phyloP scores from a whole-genome alignment of 2,329 filamentous ascomycete species.

The Whalleya microplaca region DNA sequence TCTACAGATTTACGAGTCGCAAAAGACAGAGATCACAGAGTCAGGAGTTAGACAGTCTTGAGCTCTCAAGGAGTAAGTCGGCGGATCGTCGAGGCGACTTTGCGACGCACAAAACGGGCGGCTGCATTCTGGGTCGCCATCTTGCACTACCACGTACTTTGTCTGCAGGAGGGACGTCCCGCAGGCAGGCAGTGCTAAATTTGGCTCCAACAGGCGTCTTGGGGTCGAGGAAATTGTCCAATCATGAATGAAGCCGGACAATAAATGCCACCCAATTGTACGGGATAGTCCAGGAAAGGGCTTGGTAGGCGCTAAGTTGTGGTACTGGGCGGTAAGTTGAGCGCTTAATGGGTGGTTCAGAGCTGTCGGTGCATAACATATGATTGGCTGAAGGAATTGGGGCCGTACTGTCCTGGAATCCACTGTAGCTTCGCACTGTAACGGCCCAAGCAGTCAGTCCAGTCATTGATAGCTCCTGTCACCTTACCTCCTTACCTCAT shows the following conservation, averaged over 20 bases:
- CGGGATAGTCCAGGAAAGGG: conserved; percentile 4
- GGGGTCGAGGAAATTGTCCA: conserved; percentile 20
- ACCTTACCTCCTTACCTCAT: no score
- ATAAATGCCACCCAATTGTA: conserved; percentile 7
- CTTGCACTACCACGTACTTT: conserved; percentile 9
- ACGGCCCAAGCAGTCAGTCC: no score
- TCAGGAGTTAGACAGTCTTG: background rate
- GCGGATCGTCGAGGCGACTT: background rate
- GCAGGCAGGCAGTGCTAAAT: conserved; percentile 17
- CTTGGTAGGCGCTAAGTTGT: conserved; percentile 13
- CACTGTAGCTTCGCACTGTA: no score
- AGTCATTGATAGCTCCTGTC: no score
- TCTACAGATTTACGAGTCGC: background rate
- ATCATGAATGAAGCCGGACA: conserved; percentile 17
- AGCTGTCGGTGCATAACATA: background rate
- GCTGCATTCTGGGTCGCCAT: conserved; percentile 21
- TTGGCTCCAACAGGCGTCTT: conserved; percentile 18
- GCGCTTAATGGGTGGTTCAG: conserved; percentile 15
- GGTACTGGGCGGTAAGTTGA: conserved; percentile 17
- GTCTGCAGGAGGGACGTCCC: conserved; percentile 10
- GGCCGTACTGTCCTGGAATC: background rate
- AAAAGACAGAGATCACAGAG: background rate
- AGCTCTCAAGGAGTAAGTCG: background rate
- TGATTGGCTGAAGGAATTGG: conserved; percentile 17
- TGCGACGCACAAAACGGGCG: conserved; percentile 7